These are phyloP conservation scores for Glycine tomentella DNA, from an alignment of 306 rosid species.

Conservation along the genomic window DNA sequence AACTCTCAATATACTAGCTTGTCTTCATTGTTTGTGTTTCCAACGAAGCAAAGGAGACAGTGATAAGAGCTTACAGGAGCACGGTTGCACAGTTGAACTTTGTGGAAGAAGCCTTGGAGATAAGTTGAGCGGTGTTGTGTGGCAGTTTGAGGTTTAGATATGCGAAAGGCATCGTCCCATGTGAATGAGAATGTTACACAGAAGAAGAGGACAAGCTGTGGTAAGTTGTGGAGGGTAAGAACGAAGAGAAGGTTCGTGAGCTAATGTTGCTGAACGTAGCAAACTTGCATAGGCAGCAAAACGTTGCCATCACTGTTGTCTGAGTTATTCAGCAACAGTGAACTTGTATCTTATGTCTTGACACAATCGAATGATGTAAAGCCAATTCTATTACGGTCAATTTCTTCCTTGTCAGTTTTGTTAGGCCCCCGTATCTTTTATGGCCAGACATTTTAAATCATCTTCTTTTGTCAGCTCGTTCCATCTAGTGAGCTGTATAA, in stretches of 20 bases:
- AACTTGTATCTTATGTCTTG: neutral
- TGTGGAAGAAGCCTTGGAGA: slow-evolving; percentile 69
- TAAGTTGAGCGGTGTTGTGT: slow-evolving; percentile 54
- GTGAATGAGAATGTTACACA: slow-evolving; percentile 47
- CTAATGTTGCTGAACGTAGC: neutral
- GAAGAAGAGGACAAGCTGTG: slow-evolving; percentile 30
- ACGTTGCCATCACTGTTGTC: neutral
- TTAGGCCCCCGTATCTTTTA: neutral
- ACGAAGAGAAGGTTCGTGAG: slow-evolving; percentile 4
- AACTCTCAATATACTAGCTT: no score
- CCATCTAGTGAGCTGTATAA: neutral
- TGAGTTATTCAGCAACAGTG: neutral
- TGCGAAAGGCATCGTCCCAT: slow-evolving; percentile 64
- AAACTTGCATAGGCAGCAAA: neutral
- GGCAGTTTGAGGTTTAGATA: slow-evolving; percentile 50
- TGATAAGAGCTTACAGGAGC: slow-evolving; percentile 55
- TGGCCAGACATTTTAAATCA: neutral
- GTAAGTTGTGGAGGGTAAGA: neutral
- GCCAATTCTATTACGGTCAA: no score
- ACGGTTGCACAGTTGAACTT: slow-evolving; percentile 80
- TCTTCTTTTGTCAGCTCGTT: neutral
- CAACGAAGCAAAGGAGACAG: neutral
- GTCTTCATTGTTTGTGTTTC: neutral
- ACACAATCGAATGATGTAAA: no score
- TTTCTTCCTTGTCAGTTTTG: no score